Evolutionary conservation across 768 basidiomycete species (phyloP), one percentile per base, ranked within the genome.

Genomic region (Rhizopogon vesiculosus): DNA sequence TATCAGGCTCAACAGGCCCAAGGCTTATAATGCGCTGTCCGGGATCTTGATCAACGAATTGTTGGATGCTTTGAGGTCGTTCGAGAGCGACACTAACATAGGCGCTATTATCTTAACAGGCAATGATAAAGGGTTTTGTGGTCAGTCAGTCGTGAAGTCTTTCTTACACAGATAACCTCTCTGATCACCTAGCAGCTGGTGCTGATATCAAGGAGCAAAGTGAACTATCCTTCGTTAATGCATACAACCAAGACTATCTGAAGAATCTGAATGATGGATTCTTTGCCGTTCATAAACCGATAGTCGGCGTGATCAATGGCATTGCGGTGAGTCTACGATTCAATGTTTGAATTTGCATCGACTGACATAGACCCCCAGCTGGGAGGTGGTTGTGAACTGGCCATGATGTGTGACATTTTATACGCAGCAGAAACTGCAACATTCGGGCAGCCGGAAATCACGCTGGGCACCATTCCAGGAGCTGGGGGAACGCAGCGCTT

Each of bases 141-240:
- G 60, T 63, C 46, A 41, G 62, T 38, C 10, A 43, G 62, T 38
- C 10, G 38, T 43, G 35, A 54, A 35, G 9, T 16, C 55, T 25
- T 22, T 12, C 33, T 42, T 41, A 31, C 9, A 3, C 13, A 35
- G 31, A 33, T 28, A 16, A 7, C 19, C 22, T 45, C 22, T 45
- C 41, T 60, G 31, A 29, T 39, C 18, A 2, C 15, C 28, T 44
- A 39, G 16, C 56, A 91, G 93, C 94, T 60, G 93, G 96, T 2
- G 96, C 96, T 12, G 96, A 98, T 71, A 98, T 98, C 74, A 98
- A 95, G 73, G 95, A 98, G 71, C 97, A 98, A 91, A 93, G 90
- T 70, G 89, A 92, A 28, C 66, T 74, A 90, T 92, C 75, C 74
- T 78, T 81, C 55, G 69, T 78, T 35, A 64, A 73, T 33, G 78